These are phyloP conservation scores for Penicillium nucicola DNA, from an alignment of 495 filamentous ascomycete genomes.

Conservation along the genomic window DNA sequence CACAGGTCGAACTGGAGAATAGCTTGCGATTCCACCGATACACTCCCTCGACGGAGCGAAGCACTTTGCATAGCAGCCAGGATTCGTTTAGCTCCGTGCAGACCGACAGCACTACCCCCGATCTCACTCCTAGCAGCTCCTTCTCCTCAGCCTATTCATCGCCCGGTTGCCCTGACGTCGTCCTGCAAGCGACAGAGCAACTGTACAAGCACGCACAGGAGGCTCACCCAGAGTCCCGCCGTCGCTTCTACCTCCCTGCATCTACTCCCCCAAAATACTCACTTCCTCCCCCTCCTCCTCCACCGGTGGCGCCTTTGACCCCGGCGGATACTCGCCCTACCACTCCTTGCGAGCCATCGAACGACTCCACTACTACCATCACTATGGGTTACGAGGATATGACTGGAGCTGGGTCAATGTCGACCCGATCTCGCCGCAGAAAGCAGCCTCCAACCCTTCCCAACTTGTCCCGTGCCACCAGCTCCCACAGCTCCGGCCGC, in stretches of 20 bases:
- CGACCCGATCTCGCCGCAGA: slow-evolving; percentile 27
- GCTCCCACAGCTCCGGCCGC: slow-evolving; percentile 17
- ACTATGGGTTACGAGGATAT: slow-evolving; percentile 33
- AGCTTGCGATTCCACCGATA: slow-evolving; percentile 27
- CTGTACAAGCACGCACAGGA: slow-evolving; percentile 25
- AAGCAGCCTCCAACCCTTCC: slow-evolving; percentile 39
- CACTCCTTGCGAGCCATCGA: slow-evolving; percentile 16
- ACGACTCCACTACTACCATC: slow-evolving; percentile 29
- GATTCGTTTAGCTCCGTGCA: slow-evolving; percentile 38
- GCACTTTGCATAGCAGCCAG: slow-evolving; percentile 29
- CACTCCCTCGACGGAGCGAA: slow-evolving; percentile 22
- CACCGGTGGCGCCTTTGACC: slow-evolving; percentile 23
- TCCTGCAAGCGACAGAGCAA: slow-evolving; percentile 30
- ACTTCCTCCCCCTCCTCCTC: slow-evolving; percentile 28
- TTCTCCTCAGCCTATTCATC: slow-evolving; percentile 43
- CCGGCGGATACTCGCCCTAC: slow-evolving; percentile 17
- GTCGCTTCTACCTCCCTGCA: slow-evolving; percentile 28
- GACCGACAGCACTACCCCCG: slow-evolving; percentile 33
- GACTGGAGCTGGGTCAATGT: slow-evolving; percentile 24
- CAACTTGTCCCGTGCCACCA: slow-evolving; percentile 20
- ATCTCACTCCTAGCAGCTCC: slow-evolving; percentile 45
- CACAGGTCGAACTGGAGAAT: slow-evolving; percentile 37
- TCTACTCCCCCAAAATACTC: slow-evolving; percentile 33
- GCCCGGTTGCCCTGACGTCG: slow-evolving; percentile 29
- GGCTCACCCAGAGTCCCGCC: slow-evolving; percentile 10